These are phyloP conservation scores for Dothistroma pini DNA, from an alignment of 2,329 filamentous ascomycete genomes.

Conservation along the genomic window DNA sequence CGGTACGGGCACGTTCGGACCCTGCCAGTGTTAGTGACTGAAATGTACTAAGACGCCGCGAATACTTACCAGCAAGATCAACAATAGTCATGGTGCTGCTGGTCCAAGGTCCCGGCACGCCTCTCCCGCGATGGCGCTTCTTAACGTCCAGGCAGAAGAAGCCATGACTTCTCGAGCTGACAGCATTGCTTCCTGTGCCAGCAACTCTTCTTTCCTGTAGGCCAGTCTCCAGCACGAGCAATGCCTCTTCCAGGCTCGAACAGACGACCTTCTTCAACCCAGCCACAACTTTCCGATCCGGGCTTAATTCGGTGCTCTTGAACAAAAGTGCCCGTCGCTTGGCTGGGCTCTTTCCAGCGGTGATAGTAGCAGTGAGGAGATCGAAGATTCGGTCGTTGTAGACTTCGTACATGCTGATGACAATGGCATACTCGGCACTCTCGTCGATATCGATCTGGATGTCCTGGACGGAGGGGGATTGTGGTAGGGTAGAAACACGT, in stretches of 20 bases:
- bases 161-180: conserved; percentile 86
- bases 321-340: conserved; percentile 79
- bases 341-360: conserved; percentile 51
- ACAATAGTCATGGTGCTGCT: conserved; percentile 82
- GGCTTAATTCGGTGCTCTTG: conserved; percentile 83
- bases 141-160: conserved; percentile 97
- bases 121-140: conserved; percentile 57
- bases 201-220: conserved; percentile 82
- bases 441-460: conserved; percentile 64
- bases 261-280: conserved; percentile 89
- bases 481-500: conserved; percentile 67
- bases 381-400: conserved; percentile 99
- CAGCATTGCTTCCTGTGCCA: conserved; percentile 89
- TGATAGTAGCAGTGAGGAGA: conserved; percentile 64
- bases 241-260: conserved; percentile 72
- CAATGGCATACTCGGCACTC: conserved; percentile 75
- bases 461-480: conserved; percentile 69
- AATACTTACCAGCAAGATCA: conserved; percentile 69
- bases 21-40: conserved; percentile 38
- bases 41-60: neutral
- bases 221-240: conserved; percentile 86
- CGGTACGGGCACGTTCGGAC: conserved; percentile 86
- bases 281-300: conserved; percentile 90
- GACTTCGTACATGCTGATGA: conserved; percentile 98
- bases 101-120: conserved; percentile 61